phyloP scores from a whole-genome alignment of 192 early-diverging fungal species.

The Powellomyces hirtus region DNA sequence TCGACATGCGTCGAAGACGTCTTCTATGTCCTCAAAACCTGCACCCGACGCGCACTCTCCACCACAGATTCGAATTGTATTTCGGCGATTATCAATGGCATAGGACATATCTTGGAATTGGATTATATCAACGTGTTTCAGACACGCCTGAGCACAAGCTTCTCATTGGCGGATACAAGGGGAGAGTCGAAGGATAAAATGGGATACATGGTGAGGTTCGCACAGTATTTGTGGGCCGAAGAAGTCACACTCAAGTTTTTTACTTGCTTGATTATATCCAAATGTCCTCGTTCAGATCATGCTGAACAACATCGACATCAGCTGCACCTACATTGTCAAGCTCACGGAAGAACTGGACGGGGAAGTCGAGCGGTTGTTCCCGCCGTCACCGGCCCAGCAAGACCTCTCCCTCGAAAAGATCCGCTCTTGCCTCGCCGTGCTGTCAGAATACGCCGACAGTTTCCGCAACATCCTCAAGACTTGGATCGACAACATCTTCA shows the following conservation, averaged over 20 bases:
- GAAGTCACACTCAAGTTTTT: not conserved
- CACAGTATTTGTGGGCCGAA: not conserved
- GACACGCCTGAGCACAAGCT: constrained; percentile 54
- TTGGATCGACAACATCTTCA: constrained; percentile 81
- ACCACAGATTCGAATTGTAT: constrained; percentile 69
- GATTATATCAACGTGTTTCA: constrained; percentile 67
- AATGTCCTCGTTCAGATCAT: constrained; percentile 59
- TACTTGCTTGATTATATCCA: not conserved
- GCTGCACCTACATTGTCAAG: constrained; percentile 73
- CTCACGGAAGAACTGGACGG: constrained; percentile 65
- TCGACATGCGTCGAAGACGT: constrained; percentile 84
- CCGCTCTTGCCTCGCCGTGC: constrained; percentile 53
- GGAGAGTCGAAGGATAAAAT: constrained; percentile 46
- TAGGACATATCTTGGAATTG: constrained; percentile 64
- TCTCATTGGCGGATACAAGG: constrained; percentile 51
- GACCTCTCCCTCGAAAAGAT: constrained; percentile 57
- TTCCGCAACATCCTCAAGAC: constrained; percentile 69
- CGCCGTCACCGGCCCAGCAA: constrained; percentile 11
- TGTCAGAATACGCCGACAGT: constrained; percentile 58
- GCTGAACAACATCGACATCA: constrained; percentile 88
- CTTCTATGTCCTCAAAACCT: constrained; percentile 85
- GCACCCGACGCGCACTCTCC: constrained; percentile 67
- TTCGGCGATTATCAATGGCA: constrained; percentile 65
- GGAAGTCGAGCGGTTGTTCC: constrained; percentile 52
- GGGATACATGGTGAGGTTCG: constrained; percentile 3